These are phyloP conservation scores for Fomitopsis pinicola DNA, from an alignment of 1,284 basidiomycete genomes.

Conservation along the genomic window DNA sequence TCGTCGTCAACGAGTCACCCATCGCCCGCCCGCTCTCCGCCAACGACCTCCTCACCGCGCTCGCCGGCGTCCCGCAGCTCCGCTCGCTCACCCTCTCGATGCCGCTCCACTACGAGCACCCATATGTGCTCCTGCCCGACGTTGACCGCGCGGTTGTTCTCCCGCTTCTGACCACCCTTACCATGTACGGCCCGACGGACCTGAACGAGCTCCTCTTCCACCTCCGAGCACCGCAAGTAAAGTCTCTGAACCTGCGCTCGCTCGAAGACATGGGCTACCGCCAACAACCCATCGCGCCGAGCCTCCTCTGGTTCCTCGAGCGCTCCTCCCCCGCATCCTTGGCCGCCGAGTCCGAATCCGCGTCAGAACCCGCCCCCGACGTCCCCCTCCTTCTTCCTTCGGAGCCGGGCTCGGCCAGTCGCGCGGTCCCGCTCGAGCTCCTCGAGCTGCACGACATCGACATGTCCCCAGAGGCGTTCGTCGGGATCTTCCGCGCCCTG, in stretches of 20 bases:
- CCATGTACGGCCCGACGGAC: conserved; percentile 37
- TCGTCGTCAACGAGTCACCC: conserved; percentile 25
- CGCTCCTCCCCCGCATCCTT: conserved; percentile 26
- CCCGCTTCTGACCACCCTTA: conserved; percentile 35
- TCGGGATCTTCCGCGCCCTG: conserved; percentile 35
- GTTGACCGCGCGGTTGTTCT: conserved; percentile 29
- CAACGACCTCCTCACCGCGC: conserved; percentile 19
- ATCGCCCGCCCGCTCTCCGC: conserved; percentile 26
- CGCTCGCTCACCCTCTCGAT: conserved; percentile 38
- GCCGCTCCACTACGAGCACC: conserved; percentile 30
- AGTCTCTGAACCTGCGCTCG: conserved; percentile 41
- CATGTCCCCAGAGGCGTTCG: conserved; percentile 39
- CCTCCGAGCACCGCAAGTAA: conserved; percentile 40
- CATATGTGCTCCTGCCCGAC: conserved; percentile 30
- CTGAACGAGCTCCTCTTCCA: conserved; percentile 40
- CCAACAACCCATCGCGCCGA: conserved; percentile 34
- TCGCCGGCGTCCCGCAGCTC: conserved; percentile 27
- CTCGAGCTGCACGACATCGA: conserved; percentile 57
- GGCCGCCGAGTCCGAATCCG: background rate
- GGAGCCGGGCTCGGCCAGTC: too few relatives aligned
- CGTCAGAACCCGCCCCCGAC: background rate
- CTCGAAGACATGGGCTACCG: conserved; percentile 35
- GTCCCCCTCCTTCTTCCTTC: background rate
- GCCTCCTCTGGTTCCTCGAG: conserved; percentile 38
- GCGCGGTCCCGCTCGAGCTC: conserved; percentile 32